These are phyloP conservation scores for Aspergillus panamensis DNA, from an alignment of 495 filamentous ascomycete genomes.

Conservation along the genomic window DNA sequence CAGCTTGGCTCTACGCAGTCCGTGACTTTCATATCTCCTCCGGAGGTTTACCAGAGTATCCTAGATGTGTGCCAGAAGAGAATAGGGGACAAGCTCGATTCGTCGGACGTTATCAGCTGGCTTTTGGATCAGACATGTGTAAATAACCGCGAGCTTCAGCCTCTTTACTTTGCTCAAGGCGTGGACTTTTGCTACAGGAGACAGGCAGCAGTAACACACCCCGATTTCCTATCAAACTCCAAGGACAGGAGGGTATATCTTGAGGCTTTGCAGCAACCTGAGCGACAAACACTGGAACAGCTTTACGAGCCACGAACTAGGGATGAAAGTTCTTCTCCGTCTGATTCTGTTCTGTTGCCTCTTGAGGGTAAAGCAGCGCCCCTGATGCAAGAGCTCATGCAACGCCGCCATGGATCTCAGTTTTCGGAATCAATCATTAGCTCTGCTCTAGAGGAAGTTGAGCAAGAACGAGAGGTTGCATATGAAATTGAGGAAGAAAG, in stretches of 20 bases:
- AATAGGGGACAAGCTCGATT: conserved; percentile 25
- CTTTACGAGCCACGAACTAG: conserved; percentile 37
- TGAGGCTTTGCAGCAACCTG: conserved; percentile 33
- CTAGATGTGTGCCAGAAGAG: conserved; percentile 28
- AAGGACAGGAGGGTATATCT: conserved; percentile 37
- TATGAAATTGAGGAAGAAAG: conserved; percentile 33
- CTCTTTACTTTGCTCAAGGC: conserved; percentile 56
- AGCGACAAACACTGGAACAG: conserved; percentile 44
- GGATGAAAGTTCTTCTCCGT: conserved; percentile 10
- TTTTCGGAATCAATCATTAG: conserved; percentile 1
- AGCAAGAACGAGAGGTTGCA: conserved; percentile 45
- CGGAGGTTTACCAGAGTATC: conserved; percentile 53
- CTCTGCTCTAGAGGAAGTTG: conserved; percentile 51
- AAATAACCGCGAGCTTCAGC: conserved; percentile 50
- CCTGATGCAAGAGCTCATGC: conserved; percentile 27
- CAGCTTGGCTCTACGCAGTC: conserved; percentile 51
- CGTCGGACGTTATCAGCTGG: conserved; percentile 55
- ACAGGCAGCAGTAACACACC: conserved; percentile 26
- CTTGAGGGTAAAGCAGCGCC: conserved; percentile 12
- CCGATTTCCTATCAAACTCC: conserved; percentile 27
- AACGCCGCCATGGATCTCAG: conserved; percentile 6
- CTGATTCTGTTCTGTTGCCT: too few species aligned
- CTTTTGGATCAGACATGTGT: conserved; percentile 59
- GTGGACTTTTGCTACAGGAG: conserved; percentile 47
- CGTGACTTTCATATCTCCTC: conserved; percentile 62